Evolutionary conservation across 805 yeast genomes (phyloP).

Genomic region (Lipomyces anomalus): DNA sequence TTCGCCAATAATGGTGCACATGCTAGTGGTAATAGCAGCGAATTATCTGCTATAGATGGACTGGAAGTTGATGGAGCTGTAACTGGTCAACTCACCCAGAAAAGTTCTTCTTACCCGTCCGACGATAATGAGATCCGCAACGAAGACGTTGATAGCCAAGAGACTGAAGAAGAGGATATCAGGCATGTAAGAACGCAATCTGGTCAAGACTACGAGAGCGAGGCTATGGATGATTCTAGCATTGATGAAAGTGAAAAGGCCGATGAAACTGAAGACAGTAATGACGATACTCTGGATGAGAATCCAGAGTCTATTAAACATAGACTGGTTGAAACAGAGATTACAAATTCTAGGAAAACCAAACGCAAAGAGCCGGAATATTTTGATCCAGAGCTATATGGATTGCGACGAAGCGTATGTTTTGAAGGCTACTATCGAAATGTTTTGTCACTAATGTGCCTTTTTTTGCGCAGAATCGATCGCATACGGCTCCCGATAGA

Average conservation of each 20-base stretch:
- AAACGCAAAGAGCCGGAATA: conserved; percentile 7
- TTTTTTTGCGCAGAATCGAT: conserved; percentile 26
- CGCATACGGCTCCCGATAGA: conserved; percentile 32
- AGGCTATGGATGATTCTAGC: not conserved
- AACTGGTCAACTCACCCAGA: too few relatives aligned
- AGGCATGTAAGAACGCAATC: too few relatives aligned
- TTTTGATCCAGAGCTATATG: conserved; percentile 38
- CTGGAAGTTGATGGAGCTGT: not conserved
- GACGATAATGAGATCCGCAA: conserved; percentile 1
- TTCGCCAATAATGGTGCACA: not conserved
- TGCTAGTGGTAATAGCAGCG: conserved; percentile 2
- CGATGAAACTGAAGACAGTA: conserved; percentile 10
- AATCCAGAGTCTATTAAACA: conserved; percentile 4
- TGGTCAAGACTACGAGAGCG: too few relatives aligned
- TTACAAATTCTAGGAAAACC: not conserved
- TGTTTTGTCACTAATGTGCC: not conserved
- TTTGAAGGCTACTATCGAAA: not conserved
- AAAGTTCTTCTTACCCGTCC: too few relatives aligned
- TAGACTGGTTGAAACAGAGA: not conserved
- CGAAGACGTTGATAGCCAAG: not conserved
- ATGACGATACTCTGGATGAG: conserved; percentile 21
- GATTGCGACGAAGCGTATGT: conserved; percentile 36
- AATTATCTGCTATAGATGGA: conserved; percentile 10
- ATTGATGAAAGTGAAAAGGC: not conserved
- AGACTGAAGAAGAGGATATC: not conserved